phyloP scores from a whole-genome alignment of 148 eudicot genomes.

The Persicaria maculosa region DNA sequence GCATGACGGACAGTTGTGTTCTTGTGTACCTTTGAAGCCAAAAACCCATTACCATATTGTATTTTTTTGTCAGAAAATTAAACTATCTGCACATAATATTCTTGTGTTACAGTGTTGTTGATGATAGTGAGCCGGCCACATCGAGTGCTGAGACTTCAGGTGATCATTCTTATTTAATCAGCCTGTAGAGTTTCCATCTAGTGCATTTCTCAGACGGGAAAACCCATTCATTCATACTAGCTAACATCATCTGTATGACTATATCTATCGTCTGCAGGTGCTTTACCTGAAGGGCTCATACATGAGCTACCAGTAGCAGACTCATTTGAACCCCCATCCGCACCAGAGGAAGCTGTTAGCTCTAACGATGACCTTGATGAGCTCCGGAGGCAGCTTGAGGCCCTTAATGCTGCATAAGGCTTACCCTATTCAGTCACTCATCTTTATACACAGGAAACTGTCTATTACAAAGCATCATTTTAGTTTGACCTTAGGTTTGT shows the following conservation, averaged over 20 bases:
- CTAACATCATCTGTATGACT: neutral
- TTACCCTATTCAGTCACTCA: neutral
- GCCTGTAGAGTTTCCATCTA: neutral
- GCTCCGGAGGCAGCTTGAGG: constrained; percentile 68
- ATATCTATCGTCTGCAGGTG: constrained; percentile 28
- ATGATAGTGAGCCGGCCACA: constrained; percentile 40
- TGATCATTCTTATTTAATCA: constrained; percentile 13
- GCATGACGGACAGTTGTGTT: neutral
- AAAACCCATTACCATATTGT: neutral
- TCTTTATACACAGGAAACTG: neutral
- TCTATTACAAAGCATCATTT: neutral
- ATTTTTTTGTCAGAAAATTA: constrained; percentile 5
- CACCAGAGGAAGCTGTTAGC: constrained; percentile 27
- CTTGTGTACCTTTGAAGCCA: neutral
- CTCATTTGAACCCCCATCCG: constrained; percentile 27
- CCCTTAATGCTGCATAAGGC: constrained; percentile 51
- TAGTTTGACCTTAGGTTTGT: neutral
- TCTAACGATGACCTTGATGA: constrained; percentile 73
- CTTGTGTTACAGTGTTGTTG: constrained; percentile 51
- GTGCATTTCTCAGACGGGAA: neutral
- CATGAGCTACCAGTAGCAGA: constrained; percentile 82
- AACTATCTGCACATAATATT: neutral
- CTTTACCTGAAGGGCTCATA: constrained; percentile 71
- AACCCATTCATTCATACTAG: neutral
- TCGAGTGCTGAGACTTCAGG: constrained; percentile 40